Percentiles rank a stretch among this genome's conserved stretches.
Conservation (phyloP, 2,329 filamentous ascomycete species). For the Colletotrichum theobromicola region DNA sequence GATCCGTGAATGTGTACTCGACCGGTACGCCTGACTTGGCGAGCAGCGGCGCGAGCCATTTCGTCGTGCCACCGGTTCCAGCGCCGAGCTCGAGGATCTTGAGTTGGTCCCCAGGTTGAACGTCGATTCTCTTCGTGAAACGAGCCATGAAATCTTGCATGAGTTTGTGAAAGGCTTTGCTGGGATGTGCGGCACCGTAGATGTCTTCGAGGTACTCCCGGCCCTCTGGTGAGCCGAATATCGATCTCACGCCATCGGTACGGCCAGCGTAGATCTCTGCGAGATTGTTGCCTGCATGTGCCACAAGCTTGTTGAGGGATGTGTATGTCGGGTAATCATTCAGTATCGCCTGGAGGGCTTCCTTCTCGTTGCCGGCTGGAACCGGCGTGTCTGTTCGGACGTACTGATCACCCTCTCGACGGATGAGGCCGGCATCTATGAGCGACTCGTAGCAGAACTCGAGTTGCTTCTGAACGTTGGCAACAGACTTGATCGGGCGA, state of each 20-base stretch:
- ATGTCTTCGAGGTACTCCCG: constrained; percentile 11
- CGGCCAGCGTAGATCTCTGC: constrained; percentile 1
- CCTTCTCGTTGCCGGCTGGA: background rate
- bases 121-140: background rate
- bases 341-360: background rate
- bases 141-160: constrained; percentile 3
- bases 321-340: background rate
- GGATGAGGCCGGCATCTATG: background rate
- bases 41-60: constrained; percentile 28
- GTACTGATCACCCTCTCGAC: background rate
- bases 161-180: constrained; percentile 7
- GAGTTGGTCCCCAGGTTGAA: background rate
- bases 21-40: constrained; percentile 29
- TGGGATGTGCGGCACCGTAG: constrained; percentile 1
- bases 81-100: constrained; percentile 1
- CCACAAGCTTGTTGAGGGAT: background rate
- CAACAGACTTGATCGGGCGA: background rate
- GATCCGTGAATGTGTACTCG: constrained; percentile 45
- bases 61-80: background rate
- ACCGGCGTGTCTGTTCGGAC: background rate
- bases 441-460: constrained; percentile 5
- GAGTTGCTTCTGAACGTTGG: background rate
- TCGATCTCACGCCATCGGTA: background rate
- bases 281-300: background rate
- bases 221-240: background rate